Percentiles rank a stretch among this genome's conserved stretches.
Evolutionary conservation across 2,329 filamentous ascomycete species (phyloP).

Genomic region (Penicillium corylophilum): DNA sequence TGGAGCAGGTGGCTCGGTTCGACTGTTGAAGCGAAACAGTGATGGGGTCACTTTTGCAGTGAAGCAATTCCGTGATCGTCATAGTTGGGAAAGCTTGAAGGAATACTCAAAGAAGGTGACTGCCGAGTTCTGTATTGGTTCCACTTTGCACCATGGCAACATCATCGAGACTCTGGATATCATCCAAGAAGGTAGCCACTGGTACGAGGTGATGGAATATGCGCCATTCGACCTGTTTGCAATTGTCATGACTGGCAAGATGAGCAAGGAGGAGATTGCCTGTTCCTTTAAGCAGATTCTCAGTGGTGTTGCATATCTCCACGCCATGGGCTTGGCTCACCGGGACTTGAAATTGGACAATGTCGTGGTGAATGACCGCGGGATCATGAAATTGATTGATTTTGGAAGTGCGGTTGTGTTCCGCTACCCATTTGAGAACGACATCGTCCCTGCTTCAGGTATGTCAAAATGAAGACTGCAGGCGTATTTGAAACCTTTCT

Average conservation of each 20-base stretch:
- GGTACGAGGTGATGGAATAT: constrained; percentile 99
- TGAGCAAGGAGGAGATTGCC: constrained; percentile 85
- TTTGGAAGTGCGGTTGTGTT: constrained; percentile 98
- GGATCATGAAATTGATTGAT: constrained; percentile 99
- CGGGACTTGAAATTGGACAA: constrained; percentile 96
- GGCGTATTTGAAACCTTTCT: constrained; percentile 1
- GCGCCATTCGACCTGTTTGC: constrained; percentile 95
- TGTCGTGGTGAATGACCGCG: constrained; percentile 91
- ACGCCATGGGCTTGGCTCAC: constrained; percentile 92
- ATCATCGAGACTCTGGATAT: constrained; percentile 98
- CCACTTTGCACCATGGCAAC: constrained; percentile 94
- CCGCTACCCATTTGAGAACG: constrained; percentile 93
- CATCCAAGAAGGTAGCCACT: constrained; percentile 86
- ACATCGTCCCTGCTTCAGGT: constrained; percentile 79
- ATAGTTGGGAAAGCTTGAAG: constrained; percentile 89
- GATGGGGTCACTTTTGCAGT: constrained; percentile 95
- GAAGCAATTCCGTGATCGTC: constrained; percentile 90
- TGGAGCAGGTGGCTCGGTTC: constrained; percentile 89
- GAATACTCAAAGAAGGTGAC: constrained; percentile 99
- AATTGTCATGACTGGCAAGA: constrained; percentile 98
- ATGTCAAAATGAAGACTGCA: constrained; percentile 36
- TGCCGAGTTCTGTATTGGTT: constrained; percentile 96
- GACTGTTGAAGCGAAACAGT: constrained; percentile 88
- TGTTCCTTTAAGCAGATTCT: constrained; percentile 94
- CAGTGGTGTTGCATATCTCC: constrained; percentile 89